Evolutionary conservation across 2,329 filamentous ascomycete genomes (phyloP).

Genomic region (Claviceps paspali): DNA sequence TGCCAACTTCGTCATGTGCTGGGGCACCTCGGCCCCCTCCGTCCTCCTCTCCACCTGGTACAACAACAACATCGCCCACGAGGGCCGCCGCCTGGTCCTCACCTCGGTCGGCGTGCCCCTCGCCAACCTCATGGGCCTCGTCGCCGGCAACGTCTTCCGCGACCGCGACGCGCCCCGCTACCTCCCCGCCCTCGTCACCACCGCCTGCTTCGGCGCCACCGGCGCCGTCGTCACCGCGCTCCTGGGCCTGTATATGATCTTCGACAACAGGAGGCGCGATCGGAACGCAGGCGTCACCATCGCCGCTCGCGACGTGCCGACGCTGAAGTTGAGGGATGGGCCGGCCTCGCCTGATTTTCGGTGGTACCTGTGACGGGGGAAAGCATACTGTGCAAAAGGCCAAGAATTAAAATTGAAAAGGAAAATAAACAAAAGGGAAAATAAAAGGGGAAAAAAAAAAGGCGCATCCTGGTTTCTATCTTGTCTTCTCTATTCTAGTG

Average conservation of each 20-base stretch:
- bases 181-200: slow-evolving; percentile 47
- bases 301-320: no score
- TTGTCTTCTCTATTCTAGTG: no score
- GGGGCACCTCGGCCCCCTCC: slow-evolving; percentile 60
- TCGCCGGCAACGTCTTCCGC: slow-evolving; percentile 54
- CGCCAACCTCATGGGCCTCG: slow-evolving; percentile 63
- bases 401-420: no score
- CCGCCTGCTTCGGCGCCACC: slow-evolving; percentile 46
- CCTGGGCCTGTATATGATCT: slow-evolving; percentile 47
- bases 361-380: slow-evolving; percentile 27
- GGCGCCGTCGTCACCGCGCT: slow-evolving; percentile 39
- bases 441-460: no score
- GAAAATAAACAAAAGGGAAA: no score
- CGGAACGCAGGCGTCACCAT: slow-evolving; percentile 33
- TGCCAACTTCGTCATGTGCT: slow-evolving; percentile 70
- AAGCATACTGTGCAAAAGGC: no score
- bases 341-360: slow-evolving; percentile 31
- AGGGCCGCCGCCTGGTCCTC: slow-evolving; percentile 53
- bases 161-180: slow-evolving; percentile 51
- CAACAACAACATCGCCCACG: slow-evolving; percentile 71
- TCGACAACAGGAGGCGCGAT: slow-evolving; percentile 38
- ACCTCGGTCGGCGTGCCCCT: slow-evolving; percentile 60
- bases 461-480: no score
- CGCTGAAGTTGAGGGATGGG: slow-evolving; percentile 33
- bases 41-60: slow-evolving; percentile 54